Base-by-base conservation (phyloP, 1,139 yeast species). In the Yamadazyma dendronema region DNA sequence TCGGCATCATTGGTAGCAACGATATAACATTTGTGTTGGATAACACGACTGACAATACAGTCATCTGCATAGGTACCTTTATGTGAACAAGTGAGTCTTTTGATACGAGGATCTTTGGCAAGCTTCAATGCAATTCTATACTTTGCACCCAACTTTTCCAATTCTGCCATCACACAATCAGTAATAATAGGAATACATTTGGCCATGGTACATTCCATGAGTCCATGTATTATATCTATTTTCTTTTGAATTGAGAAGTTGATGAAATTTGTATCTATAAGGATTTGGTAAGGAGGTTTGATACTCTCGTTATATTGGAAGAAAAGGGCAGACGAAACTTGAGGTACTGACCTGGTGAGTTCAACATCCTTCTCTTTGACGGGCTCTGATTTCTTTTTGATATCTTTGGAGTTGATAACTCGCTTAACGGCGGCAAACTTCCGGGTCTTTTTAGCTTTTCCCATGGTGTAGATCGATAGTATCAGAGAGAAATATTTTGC, bases 1-100 rank as follows among this genome's bases (percentile, higher is more conserved):
- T 92, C 97, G n/a, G 96, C 97, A 81, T 92, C 98, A 61, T 92
- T 92, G 1, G 97, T 90, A 31, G 98, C 98, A 29, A 92, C 97
- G 40, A 92, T 90, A 57, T 81, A 92, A 62, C 98, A 92, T 58
- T 92, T 92, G 64, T 92, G 97, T 56, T 90, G 97, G 62, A 90
- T 77, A 5, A 92, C 95, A 49, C 98, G 72, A 57, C 85, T 83
- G 19, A 92, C 97, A 28, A 92, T 64, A 61, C 98, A 92, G 63
- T 92, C 98, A 79, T 92, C 98, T 23, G 98, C 98, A 70, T 92
- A 92, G 0, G 96, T 92, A 14, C 98, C 98, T 50, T 83, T 84
- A 56, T 92, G 98, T 14, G 94, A 74, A 57, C 98, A 92, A 30
- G 82, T 86, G 33, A 92, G 71, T 44, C 97, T 72, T 56, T 87